Evolutionary conservation across 148 eudicot genomes (phyloP).

Genomic region (Rhododendron kiyosumense): DNA sequence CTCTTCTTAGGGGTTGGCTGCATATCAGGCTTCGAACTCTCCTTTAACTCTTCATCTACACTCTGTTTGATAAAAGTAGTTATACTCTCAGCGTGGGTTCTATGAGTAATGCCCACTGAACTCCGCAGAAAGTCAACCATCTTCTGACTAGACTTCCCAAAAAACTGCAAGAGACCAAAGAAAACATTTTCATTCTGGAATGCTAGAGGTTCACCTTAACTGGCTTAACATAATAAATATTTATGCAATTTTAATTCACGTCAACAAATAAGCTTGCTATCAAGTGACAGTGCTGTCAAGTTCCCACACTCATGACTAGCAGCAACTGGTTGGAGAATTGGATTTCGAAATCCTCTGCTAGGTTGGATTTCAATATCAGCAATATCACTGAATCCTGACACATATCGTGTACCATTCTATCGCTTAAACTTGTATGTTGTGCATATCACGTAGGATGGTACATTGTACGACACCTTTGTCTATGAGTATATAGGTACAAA

Average conservation of each 20-base stretch:
- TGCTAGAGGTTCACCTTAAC: background rate
- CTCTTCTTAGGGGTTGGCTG: constrained; percentile 48
- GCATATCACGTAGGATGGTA: background rate
- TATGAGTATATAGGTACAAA: background rate
- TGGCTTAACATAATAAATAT: background rate
- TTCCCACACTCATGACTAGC: background rate
- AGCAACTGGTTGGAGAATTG: background rate
- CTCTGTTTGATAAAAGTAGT: constrained; percentile 71
- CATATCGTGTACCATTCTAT: background rate
- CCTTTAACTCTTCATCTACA: constrained; percentile 80
- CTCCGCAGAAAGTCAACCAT: constrained; percentile 84
- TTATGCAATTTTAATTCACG: background rate
- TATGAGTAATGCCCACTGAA: constrained; percentile 88
- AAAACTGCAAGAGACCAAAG: constrained; percentile 46
- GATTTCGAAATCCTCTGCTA: background rate
- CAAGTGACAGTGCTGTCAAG: background rate
- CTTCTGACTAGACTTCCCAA: constrained; percentile 61
- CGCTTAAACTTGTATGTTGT: background rate
- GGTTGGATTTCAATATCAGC: background rate
- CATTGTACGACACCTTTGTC: no score
- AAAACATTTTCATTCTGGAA: background rate
- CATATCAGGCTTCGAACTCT: constrained; percentile 31
- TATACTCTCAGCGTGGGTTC: constrained; percentile 91
- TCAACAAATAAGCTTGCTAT: background rate
- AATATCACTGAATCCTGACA: background rate